phyloP scores from a whole-genome alignment of 139 green algal species.

The Yamagishiella unicocca region DNA sequence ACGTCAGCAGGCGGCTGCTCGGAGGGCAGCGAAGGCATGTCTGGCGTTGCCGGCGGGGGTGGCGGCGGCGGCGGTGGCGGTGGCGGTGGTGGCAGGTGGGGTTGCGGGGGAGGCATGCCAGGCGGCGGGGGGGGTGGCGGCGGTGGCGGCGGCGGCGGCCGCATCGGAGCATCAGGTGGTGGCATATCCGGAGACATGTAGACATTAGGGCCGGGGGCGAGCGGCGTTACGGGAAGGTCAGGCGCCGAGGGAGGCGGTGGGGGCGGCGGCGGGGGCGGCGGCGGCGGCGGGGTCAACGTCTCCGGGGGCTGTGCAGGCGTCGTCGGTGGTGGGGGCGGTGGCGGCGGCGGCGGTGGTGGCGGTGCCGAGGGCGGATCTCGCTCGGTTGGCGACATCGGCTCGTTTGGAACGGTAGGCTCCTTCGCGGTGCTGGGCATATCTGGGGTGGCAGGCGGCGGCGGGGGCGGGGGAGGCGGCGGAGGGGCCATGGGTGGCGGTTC shows the following conservation, averaged over 20 bases:
- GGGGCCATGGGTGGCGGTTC: neutral
- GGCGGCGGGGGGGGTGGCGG: slow-evolving; percentile 14
- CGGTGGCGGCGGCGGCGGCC: neutral
- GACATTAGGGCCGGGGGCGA: no score
- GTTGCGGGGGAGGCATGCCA: neutral
- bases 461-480: neutral
- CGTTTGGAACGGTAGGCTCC: no score
- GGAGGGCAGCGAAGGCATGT: no score
- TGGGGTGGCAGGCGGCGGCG: neutral
- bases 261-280: neutral
- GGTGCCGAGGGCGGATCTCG: no score
- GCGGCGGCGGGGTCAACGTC: neutral
- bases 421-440: no score
- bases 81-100: neutral
- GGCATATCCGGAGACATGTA: no score
- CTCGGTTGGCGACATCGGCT: no score
- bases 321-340: neutral
- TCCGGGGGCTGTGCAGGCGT: neutral
- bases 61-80: slow-evolving; percentile 14
- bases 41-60: neutral
- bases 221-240: neutral
- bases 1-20: no score
- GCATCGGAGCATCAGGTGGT: neutral
- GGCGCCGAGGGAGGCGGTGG: slow-evolving; percentile 2
- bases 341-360: no score